Evolutionary conservation across 345 rosid species (phyloP).

Genomic region (Sonneratia caseolaris): DNA sequence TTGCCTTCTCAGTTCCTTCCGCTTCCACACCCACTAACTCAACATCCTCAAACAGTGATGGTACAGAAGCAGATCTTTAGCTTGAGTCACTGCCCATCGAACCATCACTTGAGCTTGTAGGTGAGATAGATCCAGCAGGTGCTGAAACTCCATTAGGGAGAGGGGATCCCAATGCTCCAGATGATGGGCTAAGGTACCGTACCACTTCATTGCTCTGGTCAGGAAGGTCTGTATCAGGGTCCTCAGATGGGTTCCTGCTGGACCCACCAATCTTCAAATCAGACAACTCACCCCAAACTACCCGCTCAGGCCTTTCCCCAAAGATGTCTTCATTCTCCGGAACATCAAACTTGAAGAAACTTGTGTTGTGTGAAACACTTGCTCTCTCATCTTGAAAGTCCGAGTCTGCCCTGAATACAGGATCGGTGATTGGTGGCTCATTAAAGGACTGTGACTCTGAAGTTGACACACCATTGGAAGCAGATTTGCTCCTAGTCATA

Average conservation of each 20-base stretch:
- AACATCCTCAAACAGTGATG: slow-evolving; percentile 85
- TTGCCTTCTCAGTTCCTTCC: slow-evolving; percentile 89
- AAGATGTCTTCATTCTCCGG: slow-evolving; percentile 46
- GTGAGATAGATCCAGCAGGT: slow-evolving; percentile 13
- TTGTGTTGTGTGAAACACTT: slow-evolving; percentile 25
- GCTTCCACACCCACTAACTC: slow-evolving; percentile 89
- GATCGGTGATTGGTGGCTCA: background rate
- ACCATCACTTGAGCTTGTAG: slow-evolving; percentile 24
- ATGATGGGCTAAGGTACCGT: slow-evolving; percentile 21
- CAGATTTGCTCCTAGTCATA: slow-evolving; percentile 39
- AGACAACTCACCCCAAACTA: slow-evolving; percentile 63
- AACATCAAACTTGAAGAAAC: slow-evolving; percentile 24
- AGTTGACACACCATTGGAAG: slow-evolving; percentile 40
- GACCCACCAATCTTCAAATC: slow-evolving; percentile 55
- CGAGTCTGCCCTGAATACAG: background rate
- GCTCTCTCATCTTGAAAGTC: slow-evolving; percentile 23
- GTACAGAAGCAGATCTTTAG: slow-evolving; percentile 33
- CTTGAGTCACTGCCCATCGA: slow-evolving; percentile 28
- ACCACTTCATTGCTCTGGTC: slow-evolving; percentile 21
- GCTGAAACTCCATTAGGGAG: slow-evolving; percentile 50
- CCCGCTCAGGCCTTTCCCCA: slow-evolving; percentile 69
- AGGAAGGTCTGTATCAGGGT: slow-evolving; percentile 31
- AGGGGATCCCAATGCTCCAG: slow-evolving; percentile 26
- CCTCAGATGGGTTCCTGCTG: slow-evolving; percentile 60
- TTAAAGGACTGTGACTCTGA: slow-evolving; percentile 10